phyloP scores from a whole-genome alignment of 2,329 filamentous ascomycete species.

The Calonectria multiphialidica region DNA sequence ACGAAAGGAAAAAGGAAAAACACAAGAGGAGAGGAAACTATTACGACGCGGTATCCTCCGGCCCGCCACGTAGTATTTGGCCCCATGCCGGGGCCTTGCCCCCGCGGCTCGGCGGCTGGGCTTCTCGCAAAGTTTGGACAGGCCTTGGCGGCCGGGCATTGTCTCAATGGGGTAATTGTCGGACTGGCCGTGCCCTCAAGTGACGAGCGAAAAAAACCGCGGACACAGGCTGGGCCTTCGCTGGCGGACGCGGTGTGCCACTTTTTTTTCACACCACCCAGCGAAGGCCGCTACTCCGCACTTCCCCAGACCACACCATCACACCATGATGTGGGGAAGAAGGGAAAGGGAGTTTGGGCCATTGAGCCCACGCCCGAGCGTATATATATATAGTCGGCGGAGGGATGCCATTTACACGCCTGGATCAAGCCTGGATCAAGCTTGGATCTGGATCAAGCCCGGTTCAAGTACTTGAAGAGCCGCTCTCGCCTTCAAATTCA shows the following conservation, averaged over 20 bases:
- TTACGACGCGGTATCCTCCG: neutral
- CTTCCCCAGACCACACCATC: conserved; percentile 11
- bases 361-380: neutral
- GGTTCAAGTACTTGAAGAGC: neutral
- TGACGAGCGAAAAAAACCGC: conserved; percentile 2
- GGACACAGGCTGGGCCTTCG: neutral
- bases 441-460: neutral
- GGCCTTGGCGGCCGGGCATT: conserved; percentile 25
- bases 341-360: neutral
- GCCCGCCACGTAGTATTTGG: conserved; percentile 5
- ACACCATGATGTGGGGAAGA: conserved; percentile 7
- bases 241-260: neutral
- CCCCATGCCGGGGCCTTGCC: neutral
- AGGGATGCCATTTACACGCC: neutral
- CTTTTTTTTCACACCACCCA: conserved; percentile 3
- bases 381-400: neutral
- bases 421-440: neutral
- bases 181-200: conserved; percentile 15
- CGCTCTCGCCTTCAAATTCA: neutral
- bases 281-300: neutral
- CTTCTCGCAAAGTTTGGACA: conserved; percentile 17
- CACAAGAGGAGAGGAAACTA: no score
- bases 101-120: conserved; percentile 1
- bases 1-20: no score
- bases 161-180: conserved; percentile 37